These are phyloP conservation scores for Cytidiella melzeri DNA, from an alignment of 768 basidiomycete species.

Conservation along the genomic window DNA sequence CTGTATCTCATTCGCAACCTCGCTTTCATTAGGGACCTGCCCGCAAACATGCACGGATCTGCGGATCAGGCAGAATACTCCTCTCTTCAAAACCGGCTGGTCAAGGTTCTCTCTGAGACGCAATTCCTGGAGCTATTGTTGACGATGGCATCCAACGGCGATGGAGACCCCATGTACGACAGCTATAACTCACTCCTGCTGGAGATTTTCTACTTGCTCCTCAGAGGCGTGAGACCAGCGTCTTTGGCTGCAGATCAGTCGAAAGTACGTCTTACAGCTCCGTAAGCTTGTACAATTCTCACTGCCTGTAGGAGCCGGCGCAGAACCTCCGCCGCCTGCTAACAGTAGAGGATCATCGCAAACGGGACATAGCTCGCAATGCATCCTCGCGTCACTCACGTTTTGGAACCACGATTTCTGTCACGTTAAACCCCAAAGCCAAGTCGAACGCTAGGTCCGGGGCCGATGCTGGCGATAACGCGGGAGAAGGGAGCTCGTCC, in stretches of 20 bases:
- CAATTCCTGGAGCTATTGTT: conserved; percentile 73
- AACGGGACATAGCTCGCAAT: conserved; percentile 45
- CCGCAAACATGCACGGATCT: conserved; percentile 62
- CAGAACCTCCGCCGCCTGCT: conserved; percentile 71
- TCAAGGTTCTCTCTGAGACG: conserved; percentile 63
- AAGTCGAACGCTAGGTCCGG: conserved; percentile 9
- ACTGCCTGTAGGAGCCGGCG: conserved; percentile 48
- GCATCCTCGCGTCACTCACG: conserved; percentile 83
- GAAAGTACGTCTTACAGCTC: conserved; percentile 42
- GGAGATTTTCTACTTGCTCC: conserved; percentile 90
- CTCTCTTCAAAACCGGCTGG: conserved; percentile 69
- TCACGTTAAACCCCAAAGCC: conserved; percentile 55
- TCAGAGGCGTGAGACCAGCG: conserved; percentile 69
- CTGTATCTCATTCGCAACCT: conserved; percentile 90
- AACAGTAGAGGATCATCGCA: conserved; percentile 64
- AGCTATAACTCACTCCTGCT: conserved; percentile 85
- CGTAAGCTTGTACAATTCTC: conserved; percentile 5
- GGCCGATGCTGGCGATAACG: conserved; percentile 17
- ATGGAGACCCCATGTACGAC: conserved; percentile 72
- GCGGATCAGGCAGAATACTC: conserved; percentile 78
- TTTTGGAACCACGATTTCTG: conserved; percentile 91
- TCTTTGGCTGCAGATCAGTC: conserved; percentile 50
- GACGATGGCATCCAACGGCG: conserved; percentile 77
- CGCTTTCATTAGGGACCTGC: conserved; percentile 87
- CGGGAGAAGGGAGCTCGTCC: conserved; percentile 20